Percentiles rank a stretch among this genome's conserved stretches.
phyloP scores from a whole-genome alignment of 1,284 basidiomycete genomes.

The Lentinula novae-zelandiae region DNA sequence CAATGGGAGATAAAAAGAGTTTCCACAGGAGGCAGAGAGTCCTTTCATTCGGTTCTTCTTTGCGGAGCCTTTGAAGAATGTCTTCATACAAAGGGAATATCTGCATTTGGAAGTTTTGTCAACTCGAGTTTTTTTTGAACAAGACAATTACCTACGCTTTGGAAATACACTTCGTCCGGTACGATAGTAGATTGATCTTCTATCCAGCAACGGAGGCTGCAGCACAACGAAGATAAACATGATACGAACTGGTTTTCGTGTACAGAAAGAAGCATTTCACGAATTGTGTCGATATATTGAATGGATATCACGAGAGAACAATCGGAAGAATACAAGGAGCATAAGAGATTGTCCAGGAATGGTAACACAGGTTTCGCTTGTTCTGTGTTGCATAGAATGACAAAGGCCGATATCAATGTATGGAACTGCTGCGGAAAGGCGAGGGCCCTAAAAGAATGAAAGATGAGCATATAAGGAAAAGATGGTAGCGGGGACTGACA shows the following conservation, averaged over 20 bases:
- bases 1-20: constrained; percentile 46
- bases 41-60: constrained; percentile 32
- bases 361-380: not conserved
- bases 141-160: constrained; percentile 35
- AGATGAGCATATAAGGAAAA: not conserved
- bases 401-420: constrained; percentile 1
- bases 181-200: constrained; percentile 40
- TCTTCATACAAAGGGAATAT: constrained; percentile 42
- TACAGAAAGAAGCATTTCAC: constrained; percentile 26
- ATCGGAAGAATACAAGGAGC: constrained; percentile 29
- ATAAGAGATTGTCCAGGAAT: constrained; percentile 27
- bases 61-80: constrained; percentile 33
- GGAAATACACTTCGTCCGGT: constrained; percentile 39
- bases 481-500: not conserved
- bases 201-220: constrained; percentile 47
- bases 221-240: constrained; percentile 32
- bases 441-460: not conserved
- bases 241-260: constrained; percentile 24
- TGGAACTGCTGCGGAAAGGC: constrained; percentile 8
- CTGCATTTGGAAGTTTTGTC: constrained; percentile 25
- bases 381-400: not conserved
- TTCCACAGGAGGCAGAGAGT: constrained; percentile 34
- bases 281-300: constrained; percentile 30
- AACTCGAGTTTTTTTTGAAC: not conserved
- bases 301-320: constrained; percentile 25